A percentile compares a stretch with the other conserved stretches of the same genome.
phyloP scores from a whole-genome alignment of 1,284 basidiomycete species.

The Trichosporon asahii region DNA sequence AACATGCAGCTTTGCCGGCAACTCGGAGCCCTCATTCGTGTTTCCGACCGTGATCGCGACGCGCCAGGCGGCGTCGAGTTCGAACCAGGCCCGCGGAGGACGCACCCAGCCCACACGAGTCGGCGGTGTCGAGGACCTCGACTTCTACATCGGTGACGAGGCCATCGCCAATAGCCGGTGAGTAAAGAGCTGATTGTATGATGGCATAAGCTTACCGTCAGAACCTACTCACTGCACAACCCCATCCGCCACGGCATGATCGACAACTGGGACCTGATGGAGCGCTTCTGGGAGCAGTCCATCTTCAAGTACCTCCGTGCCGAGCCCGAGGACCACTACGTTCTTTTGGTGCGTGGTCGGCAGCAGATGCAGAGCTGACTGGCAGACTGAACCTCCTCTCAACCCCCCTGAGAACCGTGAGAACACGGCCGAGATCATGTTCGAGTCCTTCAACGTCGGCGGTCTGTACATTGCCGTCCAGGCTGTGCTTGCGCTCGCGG shows the following conservation, averaged over 20 bases:
- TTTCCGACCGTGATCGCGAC: conserved; percentile 96
- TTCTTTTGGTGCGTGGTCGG: conserved; percentile 72
- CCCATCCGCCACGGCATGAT: conserved; percentile 98
- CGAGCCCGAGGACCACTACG: conserved; percentile 98
- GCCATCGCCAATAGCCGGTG: conserved; percentile 87
- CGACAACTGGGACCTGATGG: conserved; percentile 99
- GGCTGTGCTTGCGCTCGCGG: conserved; percentile 97
- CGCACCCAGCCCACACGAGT: conserved; percentile 79
- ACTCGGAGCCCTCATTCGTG: conserved; percentile 97
- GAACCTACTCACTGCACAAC: conserved; percentile 88
- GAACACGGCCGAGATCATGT: conserved; percentile 99
- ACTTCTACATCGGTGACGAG: conserved; percentile 99
- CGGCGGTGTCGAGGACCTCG: conserved; percentile 96
- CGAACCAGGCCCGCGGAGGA: conserved; percentile 44
- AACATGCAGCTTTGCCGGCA: conserved; percentile 80
- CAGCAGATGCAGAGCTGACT: neutral
- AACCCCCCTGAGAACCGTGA: conserved; percentile 99
- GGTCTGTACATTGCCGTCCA: conserved; percentile 90
- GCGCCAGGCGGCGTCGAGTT: conserved; percentile 57
- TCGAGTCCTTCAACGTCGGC: conserved; percentile 98
- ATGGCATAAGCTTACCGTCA: conserved; percentile 47
- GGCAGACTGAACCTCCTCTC: conserved; percentile 92
- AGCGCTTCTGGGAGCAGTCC: conserved; percentile 98
- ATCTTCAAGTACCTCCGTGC: conserved; percentile 99
- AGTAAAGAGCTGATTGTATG: conserved; percentile 15